These are phyloP conservation scores for Vanderwaltozyma yarrowii DNA, from an alignment of 805 yeast genomes.

Conservation along the genomic window DNA sequence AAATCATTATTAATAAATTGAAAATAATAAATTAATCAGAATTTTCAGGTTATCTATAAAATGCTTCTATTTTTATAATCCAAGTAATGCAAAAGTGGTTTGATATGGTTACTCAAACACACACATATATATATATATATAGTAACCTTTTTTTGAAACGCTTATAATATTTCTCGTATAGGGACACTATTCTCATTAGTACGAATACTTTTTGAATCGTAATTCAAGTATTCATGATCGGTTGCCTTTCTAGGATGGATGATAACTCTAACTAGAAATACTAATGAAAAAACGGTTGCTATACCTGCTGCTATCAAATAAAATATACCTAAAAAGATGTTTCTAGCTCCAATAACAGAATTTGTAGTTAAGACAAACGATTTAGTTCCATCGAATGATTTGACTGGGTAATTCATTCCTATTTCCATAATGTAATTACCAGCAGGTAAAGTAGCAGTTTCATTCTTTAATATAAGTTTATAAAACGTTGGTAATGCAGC, in stretches of 20 bases:
- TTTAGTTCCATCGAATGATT: slow-evolving; percentile 78
- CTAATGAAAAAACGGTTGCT: slow-evolving; percentile 56
- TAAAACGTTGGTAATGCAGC: slow-evolving; percentile 87
- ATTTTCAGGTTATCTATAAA: no score
- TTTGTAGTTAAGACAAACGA: slow-evolving; percentile 72
- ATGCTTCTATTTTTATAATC: no score
- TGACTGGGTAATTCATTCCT: slow-evolving; percentile 72
- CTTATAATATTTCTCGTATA: no score
- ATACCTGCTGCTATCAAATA: slow-evolving; percentile 80
- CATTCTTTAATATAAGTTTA: slow-evolving; percentile 71
- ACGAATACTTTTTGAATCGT: no score
- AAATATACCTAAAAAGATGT: slow-evolving; percentile 72
- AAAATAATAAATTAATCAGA: no score
- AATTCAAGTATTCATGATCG: slow-evolving; percentile 55
- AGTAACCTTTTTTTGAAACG: no score
- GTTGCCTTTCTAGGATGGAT: slow-evolving; percentile 72
- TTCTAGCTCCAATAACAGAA: slow-evolving; percentile 78
- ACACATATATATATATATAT: no score
- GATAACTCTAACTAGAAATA: slow-evolving; percentile 70
- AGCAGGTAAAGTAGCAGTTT: slow-evolving; percentile 38
- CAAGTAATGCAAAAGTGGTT: no score
- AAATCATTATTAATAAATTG: no score
- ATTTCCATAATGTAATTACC: slow-evolving; percentile 67
- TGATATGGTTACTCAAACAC: no score
- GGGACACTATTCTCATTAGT: no score